These are phyloP conservation scores for Colletotrichum neosansevieriae DNA, from an alignment of 2,329 filamentous ascomycete species.

Conservation along the genomic window DNA sequence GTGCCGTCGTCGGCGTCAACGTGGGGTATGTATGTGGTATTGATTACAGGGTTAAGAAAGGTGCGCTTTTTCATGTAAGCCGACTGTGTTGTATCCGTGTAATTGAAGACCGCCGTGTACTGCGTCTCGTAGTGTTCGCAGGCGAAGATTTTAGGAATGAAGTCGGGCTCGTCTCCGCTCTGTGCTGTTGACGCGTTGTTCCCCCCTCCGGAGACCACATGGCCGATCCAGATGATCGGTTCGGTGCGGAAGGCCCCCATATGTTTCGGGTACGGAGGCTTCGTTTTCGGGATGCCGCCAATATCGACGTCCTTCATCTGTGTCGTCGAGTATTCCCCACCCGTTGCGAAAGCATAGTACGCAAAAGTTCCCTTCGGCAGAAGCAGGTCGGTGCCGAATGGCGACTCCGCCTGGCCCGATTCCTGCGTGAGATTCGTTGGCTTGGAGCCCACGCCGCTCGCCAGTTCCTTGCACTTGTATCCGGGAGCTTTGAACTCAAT, in stretches of 20 bases:
- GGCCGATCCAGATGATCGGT: constrained; percentile 52
- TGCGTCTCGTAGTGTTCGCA: constrained; percentile 52
- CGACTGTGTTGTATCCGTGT: constrained; percentile 45
- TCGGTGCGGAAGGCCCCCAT: constrained; percentile 51
- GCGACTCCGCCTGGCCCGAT: too few species aligned
- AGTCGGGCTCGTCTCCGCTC: constrained; percentile 44
- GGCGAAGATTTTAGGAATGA: constrained; percentile 49
- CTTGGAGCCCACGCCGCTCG: too few species aligned
- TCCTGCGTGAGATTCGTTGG: too few species aligned
- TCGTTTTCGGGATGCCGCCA: constrained; percentile 42
- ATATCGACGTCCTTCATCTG: background rate
- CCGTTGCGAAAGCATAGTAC: too few species aligned
- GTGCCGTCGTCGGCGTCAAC: constrained; percentile 48
- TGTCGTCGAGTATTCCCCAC: too few species aligned
- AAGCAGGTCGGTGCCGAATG: too few species aligned
- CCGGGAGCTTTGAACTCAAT: too few species aligned
- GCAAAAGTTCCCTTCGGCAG: too few species aligned
- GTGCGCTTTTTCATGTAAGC: constrained; percentile 43
- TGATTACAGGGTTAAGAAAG: constrained; percentile 45
- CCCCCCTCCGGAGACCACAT: constrained; percentile 42
- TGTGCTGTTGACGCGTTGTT: constrained; percentile 38
- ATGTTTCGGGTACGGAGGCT: constrained; percentile 44
- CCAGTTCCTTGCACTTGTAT: too few species aligned
- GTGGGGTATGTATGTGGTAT: constrained; percentile 46
- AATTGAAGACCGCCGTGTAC: constrained; percentile 49